Base-by-base conservation (phyloP, 225 moss, liverwort and hornwort genomes). In the Lunularia cruciata region DNA sequence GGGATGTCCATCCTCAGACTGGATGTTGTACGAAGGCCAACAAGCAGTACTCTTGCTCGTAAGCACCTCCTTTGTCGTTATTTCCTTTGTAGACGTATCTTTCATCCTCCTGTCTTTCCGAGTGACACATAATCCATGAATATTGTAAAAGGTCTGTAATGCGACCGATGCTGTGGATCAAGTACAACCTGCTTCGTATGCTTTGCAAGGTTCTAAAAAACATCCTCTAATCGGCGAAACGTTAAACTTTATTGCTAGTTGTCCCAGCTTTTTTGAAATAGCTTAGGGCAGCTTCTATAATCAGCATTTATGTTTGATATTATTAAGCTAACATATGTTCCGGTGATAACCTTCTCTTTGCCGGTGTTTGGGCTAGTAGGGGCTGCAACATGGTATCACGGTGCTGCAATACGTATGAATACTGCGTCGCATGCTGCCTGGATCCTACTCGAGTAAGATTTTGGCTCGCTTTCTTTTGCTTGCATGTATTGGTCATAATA, bases 351-450 rank as follows among this genome's bases (percentile, higher is more conserved):
- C n/a, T n/a, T n/a, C n/a, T n/a, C 10, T 27, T 31, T 13, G 9
- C 18, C 31, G 22, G 30, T n/a, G 12, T 65, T 22, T 49, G 19
- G 47, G 9, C 47, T 52, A 76, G 64, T 81, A 89, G 89, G 73
- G 87, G 91, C 69, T 94, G 94, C 84, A 86, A 89, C 61, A 63
- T 77, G 83, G 75, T 12, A 43, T 83, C 89, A 46, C 81, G 82
- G 67, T 94, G 91, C 77, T 94, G 91, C 78, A 72, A 85, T 47
- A 78, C 67, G 15, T 94, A 87, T 59, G 94, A 91, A 46, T 89
- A 72, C 51, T 91, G 94, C 76, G 94, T 89, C 19, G 77, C 91
- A 40, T 91, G 87, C 81, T 94, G 91, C 70, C 81, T 94, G 67
- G 76, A 86, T 65, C 94, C 89, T 5, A 53, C 78, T 65, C 83